Percentiles rank a stretch among this genome's conserved stretches.
phyloP scores from a whole-genome alignment of 257 asterid genomes.

The Craterostigma plantagineum region DNA sequence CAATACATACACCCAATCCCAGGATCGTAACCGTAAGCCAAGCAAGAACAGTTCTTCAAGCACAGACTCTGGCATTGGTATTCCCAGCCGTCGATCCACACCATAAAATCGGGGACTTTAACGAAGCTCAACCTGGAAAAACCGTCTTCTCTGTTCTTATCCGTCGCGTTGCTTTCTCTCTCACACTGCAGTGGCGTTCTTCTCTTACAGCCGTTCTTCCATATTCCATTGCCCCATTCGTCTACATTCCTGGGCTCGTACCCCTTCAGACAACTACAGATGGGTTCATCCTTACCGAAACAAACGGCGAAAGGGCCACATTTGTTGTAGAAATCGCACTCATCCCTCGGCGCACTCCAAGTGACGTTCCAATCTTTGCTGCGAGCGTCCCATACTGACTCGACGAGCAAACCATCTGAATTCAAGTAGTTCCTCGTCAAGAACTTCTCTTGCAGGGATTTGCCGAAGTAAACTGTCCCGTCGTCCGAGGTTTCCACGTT shows the following conservation, averaged over 20 bases:
- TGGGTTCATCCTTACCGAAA: slow-evolving; percentile 3
- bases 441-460: background rate
- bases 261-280: slow-evolving; percentile 17
- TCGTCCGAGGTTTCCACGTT: slow-evolving; percentile 1
- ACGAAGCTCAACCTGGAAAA: slow-evolving; percentile 13
- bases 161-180: slow-evolving; percentile 8
- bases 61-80: slow-evolving; percentile 11
- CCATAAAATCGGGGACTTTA: slow-evolving; percentile 19
- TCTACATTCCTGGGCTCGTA: slow-evolving; percentile 9
- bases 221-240: slow-evolving; percentile 6
- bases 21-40: slow-evolving; percentile 9
- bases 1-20: slow-evolving; percentile 14
- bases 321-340: slow-evolving; percentile 11
- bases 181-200: slow-evolving; percentile 9
- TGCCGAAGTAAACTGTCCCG: slow-evolving; percentile 2
- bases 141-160: slow-evolving; percentile 9
- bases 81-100: background rate
- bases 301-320: slow-evolving; percentile 16
- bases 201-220: slow-evolving; percentile 11
- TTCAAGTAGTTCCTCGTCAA: slow-evolving; percentile 3
- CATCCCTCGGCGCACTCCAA: slow-evolving; percentile 5
- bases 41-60: slow-evolving; percentile 14
- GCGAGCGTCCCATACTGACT: slow-evolving; percentile 12
- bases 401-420: slow-evolving; percentile 3
- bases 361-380: slow-evolving; percentile 9